Percentiles rank a stretch among this genome's conserved stretches.
Conservation (phyloP, 2,329 filamentous ascomycete genomes). For the Xenoacremonium recifei region DNA sequence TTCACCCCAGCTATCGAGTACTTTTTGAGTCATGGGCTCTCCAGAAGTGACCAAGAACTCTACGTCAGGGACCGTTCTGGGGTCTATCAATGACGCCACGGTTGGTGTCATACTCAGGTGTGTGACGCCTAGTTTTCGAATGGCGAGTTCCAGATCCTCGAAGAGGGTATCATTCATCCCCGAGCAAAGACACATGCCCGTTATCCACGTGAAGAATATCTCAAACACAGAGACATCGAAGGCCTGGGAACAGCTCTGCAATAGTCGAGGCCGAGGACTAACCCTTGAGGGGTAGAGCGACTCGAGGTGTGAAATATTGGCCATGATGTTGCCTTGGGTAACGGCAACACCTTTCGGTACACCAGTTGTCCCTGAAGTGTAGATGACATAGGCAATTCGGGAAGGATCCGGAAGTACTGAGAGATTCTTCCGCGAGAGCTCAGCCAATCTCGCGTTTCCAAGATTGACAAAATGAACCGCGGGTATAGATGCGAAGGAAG, state of each 20-base stretch:
- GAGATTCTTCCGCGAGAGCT: constrained; percentile 36
- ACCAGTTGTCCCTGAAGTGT: constrained; percentile 81
- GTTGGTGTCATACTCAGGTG: constrained; percentile 86
- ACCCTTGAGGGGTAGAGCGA: constrained; percentile 60
- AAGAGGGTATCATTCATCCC: constrained; percentile 74
- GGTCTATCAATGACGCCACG: constrained; percentile 72
- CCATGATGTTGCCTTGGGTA: constrained; percentile 72
- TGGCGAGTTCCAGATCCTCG: constrained; percentile 65
- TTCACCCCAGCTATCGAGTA: constrained; percentile 67
- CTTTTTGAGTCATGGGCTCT: constrained; percentile 72
- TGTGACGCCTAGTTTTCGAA: constrained; percentile 64
- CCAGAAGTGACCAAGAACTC: constrained; percentile 78
- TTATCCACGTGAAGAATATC: constrained; percentile 81
- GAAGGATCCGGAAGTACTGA: constrained; percentile 38
- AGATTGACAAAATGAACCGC: constrained; percentile 33
- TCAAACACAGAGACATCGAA: constrained; percentile 91
- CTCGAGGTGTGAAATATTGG: constrained; percentile 68
- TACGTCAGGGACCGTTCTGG: constrained; percentile 66
- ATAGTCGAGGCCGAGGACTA: constrained; percentile 51
- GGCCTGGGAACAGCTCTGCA: constrained; percentile 81
- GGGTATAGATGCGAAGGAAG: constrained; percentile 10
- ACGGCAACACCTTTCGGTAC: constrained; percentile 77
- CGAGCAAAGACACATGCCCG: constrained; percentile 76
- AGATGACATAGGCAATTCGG: constrained; percentile 72
- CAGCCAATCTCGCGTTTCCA: constrained; percentile 21